Evolutionary conservation across 805 yeast genomes (phyloP), one percentile per base, ranked within the genome.

Genomic region (Cyberlindnera euphorbiae): DNA sequence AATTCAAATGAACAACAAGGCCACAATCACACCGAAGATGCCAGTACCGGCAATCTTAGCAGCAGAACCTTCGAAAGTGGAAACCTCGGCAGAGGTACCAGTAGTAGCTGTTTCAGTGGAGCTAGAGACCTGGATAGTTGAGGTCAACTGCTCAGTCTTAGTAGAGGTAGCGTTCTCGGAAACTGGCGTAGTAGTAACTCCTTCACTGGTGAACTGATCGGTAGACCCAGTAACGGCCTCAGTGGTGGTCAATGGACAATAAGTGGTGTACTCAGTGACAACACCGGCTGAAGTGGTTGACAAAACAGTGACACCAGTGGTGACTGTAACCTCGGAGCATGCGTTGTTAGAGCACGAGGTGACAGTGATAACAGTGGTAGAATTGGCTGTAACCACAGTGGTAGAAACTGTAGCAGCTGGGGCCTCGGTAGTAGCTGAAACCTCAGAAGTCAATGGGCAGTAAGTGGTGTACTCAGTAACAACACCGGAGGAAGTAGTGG

Each of bases 391-490:
- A 16, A 38, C 28, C 33, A 41, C 22, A 15, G 42, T 22, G 26
- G 28, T 13, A 46, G 43, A 45, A 26, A 56, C 55, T 26, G 56
- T 58, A 17, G 38, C 42, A 32, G 55, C 45, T 33, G 64, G 59
- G 39, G 59, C 42, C 21, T 30, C 44, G 29, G 47, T 17, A 28
- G 31, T 12, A 14, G 25, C n/a, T n/a, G n/a, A n/a, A n/a, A n/a
- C 6, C 10, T 17, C 14, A 19, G 41, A 17, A 12, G 33, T 17
- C 23, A 42, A 35, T 27, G 42, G 45, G 28, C 42, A 42, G 34
- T 35, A 38, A 13, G 42, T 38, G 47, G 64, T 62, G 59, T 53
- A 57, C 39, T 50, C 51, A 33, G 64, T 60, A 38, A 57, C 54
- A 32, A 50, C 55, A 45, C 59, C 60, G 49, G 49, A 44, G 11